Conservation (phyloP, 768 basidiomycete species). For the Leucocoprinus sp. region DNA sequence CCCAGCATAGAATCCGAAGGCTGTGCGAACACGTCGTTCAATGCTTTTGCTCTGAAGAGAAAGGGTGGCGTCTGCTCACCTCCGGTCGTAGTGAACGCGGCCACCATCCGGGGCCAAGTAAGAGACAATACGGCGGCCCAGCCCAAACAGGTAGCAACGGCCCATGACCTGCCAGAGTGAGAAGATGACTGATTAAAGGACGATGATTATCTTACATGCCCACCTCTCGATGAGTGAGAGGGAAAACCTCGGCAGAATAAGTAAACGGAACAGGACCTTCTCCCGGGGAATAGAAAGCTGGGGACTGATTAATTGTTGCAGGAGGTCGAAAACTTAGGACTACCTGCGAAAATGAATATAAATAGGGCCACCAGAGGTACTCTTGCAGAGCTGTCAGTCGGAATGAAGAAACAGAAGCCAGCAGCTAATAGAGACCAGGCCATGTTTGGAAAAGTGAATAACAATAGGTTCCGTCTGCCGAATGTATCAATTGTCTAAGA, state of each 20-base stretch:
- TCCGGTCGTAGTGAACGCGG: conserved; percentile 33
- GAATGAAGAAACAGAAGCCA: conserved; percentile 64
- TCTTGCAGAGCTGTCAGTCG: conserved; percentile 24
- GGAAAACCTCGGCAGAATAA: conserved; percentile 90
- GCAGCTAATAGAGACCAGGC: conserved; percentile 63
- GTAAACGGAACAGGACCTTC: conserved; percentile 90
- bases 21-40: conserved; percentile 12
- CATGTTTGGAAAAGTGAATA: conserved; percentile 81
- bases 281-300: conserved; percentile 69
- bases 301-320: neutral
- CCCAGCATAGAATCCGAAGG: conserved; percentile 53
- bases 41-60: neutral
- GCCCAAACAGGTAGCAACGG: conserved; percentile 42
- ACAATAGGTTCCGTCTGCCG: conserved; percentile 67
- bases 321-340: neutral
- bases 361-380: conserved; percentile 37
- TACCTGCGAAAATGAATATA: conserved; percentile 35
- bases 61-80: conserved; percentile 13
- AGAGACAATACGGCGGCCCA: conserved; percentile 48
- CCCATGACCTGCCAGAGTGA: conserved; percentile 35
- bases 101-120: conserved; percentile 51
- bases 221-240: conserved; percentile 70
- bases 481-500: conserved; percentile 58
- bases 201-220: conserved; percentile 32
- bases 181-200: conserved; percentile 15